These are phyloP conservation scores for Mucor velutinosus DNA, from an alignment of 371 early-diverging fungal genomes.

Conservation along the genomic window DNA sequence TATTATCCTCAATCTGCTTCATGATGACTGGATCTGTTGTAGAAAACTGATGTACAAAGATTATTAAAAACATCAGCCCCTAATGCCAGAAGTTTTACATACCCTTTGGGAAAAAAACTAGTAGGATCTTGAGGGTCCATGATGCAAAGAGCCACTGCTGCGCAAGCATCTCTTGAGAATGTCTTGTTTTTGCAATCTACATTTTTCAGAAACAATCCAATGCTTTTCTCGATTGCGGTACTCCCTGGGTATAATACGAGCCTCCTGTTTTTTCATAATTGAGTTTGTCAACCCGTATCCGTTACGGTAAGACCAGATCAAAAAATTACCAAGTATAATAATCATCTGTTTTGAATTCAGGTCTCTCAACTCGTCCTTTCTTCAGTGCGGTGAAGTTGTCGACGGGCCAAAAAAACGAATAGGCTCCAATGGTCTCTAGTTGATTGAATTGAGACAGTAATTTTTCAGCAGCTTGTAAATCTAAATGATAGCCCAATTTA, in stretches of 20 bases:
- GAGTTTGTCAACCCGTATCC: too few species aligned
- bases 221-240: slow-evolving; percentile 62
- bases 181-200: slow-evolving; percentile 72
- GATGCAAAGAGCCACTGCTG: slow-evolving; percentile 77
- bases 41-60: slow-evolving; percentile 2
- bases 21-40: slow-evolving; percentile 76
- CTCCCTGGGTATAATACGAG: slow-evolving; percentile 89
- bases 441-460: neutral
- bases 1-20: slow-evolving; percentile 55
- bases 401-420: neutral
- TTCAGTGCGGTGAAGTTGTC: neutral
- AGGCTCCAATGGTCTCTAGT: neutral
- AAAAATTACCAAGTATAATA: slow-evolving; percentile 47
- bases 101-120: slow-evolving; percentile 35
- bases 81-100: neutral
- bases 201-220: slow-evolving; percentile 82
- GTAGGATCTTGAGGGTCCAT: slow-evolving; percentile 72
- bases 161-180: slow-evolving; percentile 59
- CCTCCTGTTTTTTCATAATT: slow-evolving; percentile 53
- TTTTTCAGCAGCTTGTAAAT: neutral
- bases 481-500: neutral
- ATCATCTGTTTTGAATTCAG: slow-evolving; percentile 56
- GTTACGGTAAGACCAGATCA: neutral
- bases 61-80: too few species aligned
- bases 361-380: slow-evolving; percentile 37